Conservation (phyloP, 129 eudicot genomes). For the Apium graveolens region DNA sequence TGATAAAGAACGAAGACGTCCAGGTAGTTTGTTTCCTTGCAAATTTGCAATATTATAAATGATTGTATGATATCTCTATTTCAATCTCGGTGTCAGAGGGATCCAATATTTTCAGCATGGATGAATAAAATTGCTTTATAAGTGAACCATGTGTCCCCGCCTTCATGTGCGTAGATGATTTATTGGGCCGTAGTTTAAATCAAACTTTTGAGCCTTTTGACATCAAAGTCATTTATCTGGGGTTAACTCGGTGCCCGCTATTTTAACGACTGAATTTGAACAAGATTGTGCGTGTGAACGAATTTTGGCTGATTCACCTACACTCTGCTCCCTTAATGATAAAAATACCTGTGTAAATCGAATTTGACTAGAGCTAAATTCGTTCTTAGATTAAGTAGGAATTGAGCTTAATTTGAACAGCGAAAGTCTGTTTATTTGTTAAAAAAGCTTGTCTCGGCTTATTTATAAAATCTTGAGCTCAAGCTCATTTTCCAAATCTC, state of each 20-base stretch:
- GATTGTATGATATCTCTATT: background rate
- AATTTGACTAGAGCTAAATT: background rate
- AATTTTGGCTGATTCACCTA: background rate
- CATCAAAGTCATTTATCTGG: background rate
- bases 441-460: background rate
- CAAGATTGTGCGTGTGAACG: background rate
- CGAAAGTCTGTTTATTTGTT: background rate
- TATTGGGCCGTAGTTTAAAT: background rate
- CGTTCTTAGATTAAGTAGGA: background rate
- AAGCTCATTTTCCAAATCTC: background rate
- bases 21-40: constrained; percentile 30
- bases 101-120: background rate
- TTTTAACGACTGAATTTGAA: background rate
- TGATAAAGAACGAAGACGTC: constrained; percentile 54
- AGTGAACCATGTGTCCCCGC: background rate
- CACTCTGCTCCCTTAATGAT: background rate
- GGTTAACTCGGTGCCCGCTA: background rate
- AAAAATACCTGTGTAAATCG: background rate
- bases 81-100: background rate
- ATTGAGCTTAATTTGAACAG: background rate
- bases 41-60: no score
- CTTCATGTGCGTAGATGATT: background rate
- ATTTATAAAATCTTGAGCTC: background rate
- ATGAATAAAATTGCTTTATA: background rate
- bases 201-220: background rate